phyloP scores from a whole-genome alignment of 352 stramenopile genomes.

The Phytophthora pistaciae region DNA sequence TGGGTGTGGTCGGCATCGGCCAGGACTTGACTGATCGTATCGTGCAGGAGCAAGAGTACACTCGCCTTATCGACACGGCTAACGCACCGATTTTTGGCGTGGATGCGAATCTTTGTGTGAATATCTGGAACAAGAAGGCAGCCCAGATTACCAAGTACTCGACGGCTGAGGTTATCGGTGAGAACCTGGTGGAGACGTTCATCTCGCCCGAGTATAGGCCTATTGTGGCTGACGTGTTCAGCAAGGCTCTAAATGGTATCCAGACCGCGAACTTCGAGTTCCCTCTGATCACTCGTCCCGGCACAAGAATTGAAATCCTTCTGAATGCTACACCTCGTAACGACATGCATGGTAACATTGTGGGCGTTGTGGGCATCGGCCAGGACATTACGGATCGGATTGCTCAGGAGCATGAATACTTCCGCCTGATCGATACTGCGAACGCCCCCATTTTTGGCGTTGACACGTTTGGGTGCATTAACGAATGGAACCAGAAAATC shows the following conservation, averaged over 20 bases:
- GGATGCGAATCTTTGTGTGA: slow-evolving; percentile 88
- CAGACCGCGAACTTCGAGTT: slow-evolving; percentile 91
- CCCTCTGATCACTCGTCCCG: slow-evolving; percentile 77
- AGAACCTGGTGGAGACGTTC: slow-evolving; percentile 88
- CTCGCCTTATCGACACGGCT: slow-evolving; percentile 90
- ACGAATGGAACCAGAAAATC: slow-evolving; percentile 85
- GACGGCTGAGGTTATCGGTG: slow-evolving; percentile 80
- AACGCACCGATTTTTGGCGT: slow-evolving; percentile 93
- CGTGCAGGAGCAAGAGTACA: slow-evolving; percentile 90
- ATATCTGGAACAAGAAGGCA: slow-evolving; percentile 94
- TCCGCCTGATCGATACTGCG: slow-evolving; percentile 77
- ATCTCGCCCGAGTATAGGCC: slow-evolving; percentile 79
- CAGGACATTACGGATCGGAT: slow-evolving; percentile 88
- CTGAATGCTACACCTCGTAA: slow-evolving; percentile 79
- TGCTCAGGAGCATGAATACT: slow-evolving; percentile 83
- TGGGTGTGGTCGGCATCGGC: slow-evolving; percentile 88
- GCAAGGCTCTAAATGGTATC: slow-evolving; percentile 73
- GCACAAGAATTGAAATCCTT: slow-evolving; percentile 80
- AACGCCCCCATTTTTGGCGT: slow-evolving; percentile 84
- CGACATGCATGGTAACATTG: slow-evolving; percentile 78
- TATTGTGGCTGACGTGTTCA: slow-evolving; percentile 76
- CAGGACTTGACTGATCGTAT: slow-evolving; percentile 90
- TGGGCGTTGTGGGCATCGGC: slow-evolving; percentile 89
- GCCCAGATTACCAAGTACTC: slow-evolving; percentile 90
- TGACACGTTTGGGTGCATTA: slow-evolving; percentile 78